Conservation (phyloP, 148 eudicot genomes). For the Cornus kousa region DNA sequence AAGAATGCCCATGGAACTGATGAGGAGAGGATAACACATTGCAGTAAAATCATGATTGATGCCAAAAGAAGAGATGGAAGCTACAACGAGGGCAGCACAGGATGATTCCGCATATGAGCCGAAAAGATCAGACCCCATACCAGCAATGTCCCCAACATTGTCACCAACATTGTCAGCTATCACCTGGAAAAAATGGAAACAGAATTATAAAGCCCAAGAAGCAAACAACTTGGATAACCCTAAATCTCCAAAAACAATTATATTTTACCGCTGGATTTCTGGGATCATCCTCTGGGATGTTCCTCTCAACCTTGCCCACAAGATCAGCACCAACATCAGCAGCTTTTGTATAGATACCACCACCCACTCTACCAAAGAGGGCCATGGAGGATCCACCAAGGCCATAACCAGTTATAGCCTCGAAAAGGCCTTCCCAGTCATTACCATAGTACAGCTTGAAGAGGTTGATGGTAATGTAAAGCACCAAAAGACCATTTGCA, state of each 20-base stretch:
- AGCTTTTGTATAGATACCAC: conserved; percentile 55
- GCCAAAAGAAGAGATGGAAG: conserved; percentile 81
- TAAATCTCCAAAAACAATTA: not conserved
- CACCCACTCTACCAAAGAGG: conserved; percentile 54
- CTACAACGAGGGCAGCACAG: conserved; percentile 49
- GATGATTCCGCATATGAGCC: conserved; percentile 54
- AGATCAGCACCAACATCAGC: conserved; percentile 57
- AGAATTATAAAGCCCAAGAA: not conserved
- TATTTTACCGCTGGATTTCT: conserved; percentile 46
- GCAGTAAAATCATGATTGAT: conserved; percentile 75
- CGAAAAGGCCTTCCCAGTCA: conserved; percentile 55
- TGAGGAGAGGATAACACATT: conserved; percentile 68
- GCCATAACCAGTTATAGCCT: conserved; percentile 56
- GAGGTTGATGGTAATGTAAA: conserved; percentile 35
- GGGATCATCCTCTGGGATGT: conserved; percentile 58
- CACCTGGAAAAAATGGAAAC: conserved; percentile 22
- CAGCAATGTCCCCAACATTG: conserved; percentile 54
- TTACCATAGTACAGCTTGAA: conserved; percentile 48
- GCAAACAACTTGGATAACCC: not conserved
- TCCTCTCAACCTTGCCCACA: conserved; percentile 48
- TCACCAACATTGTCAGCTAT: conserved; percentile 56
- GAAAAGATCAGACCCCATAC: conserved; percentile 55
- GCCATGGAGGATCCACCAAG: conserved; percentile 66
- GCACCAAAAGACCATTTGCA: conserved; percentile 53
- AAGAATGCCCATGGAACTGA: conserved; percentile 76